Percentiles rank a stretch among this genome's conserved stretches.
Conservation (phyloP, 2,329 filamentous ascomycete genomes). For the Juglanconis oblonga region DNA sequence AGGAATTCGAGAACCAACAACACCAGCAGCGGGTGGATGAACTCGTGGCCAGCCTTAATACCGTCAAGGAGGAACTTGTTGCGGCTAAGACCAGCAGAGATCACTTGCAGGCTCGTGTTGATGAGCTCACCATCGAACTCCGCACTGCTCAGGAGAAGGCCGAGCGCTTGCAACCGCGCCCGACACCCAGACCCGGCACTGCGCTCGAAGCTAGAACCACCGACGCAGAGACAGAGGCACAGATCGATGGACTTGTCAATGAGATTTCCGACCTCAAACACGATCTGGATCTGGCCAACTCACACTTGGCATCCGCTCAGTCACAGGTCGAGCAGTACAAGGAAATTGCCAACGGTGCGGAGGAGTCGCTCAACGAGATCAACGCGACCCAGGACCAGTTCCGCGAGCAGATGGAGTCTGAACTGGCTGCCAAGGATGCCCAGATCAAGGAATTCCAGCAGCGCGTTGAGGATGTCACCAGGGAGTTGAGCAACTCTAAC, state of each 20-base stretch:
- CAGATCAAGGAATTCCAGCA: constrained; percentile 80
- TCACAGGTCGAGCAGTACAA: constrained; percentile 84
- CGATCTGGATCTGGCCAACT: constrained; percentile 76
- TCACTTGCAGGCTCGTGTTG: constrained; percentile 82
- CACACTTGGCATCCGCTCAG: constrained; percentile 78
- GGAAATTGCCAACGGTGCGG: constrained; percentile 78
- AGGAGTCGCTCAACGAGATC: constrained; percentile 80
- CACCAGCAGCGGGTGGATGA: constrained; percentile 91
- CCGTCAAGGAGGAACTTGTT: constrained; percentile 82
- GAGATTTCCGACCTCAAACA: constrained; percentile 85
- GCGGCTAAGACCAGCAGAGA: constrained; percentile 84
- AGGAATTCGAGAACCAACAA: constrained; percentile 88
- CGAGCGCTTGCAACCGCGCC: constrained; percentile 76
- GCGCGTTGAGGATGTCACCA: constrained; percentile 77
- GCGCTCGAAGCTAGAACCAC: constrained; percentile 37
- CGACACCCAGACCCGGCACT: constrained; percentile 58
- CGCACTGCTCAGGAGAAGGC: constrained; percentile 86
- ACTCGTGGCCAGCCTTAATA: constrained; percentile 73
- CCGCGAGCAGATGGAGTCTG: constrained; percentile 76
- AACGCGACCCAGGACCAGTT: constrained; percentile 82
- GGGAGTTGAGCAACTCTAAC: constrained; percentile 79
- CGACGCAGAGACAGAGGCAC: constrained; percentile 47
- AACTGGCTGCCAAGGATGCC: constrained; percentile 73
- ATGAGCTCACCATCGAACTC: constrained; percentile 84
- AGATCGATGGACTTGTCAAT: constrained; percentile 75